Evolutionary conservation across 306 rosid genomes (phyloP), one percentile per base, ranked within the genome.

Genomic region (Trichosanthes cucumerina): DNA sequence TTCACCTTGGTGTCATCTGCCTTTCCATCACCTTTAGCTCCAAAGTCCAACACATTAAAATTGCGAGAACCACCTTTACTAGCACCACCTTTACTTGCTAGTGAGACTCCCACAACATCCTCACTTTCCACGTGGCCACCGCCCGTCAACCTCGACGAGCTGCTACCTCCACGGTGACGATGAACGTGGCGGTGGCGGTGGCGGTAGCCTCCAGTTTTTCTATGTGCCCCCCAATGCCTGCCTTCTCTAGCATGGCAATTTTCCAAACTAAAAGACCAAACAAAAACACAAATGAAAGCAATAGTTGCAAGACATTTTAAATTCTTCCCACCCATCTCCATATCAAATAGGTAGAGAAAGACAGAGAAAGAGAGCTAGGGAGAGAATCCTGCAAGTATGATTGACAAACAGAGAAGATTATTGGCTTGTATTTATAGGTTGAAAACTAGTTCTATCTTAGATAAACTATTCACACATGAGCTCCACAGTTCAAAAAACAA

Each of bases 1-100:
- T 11, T 76, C 68, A 95, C 99, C 99, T 89, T 88, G 2, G 99
- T 95, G 81, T 95, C 99, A 78, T 92, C 99, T 23, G 88, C 49
- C 57, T 62, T 78, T 31, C 97, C 99, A 76, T 95, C 89, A 11
- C 99, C 99, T 82, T 92, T 88, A 9, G 99, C 99, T 75, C 99
- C 99, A 84, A 89, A 95, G 85, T 91, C 82, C 41, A 89, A 82
- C 83, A 95, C 99, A 81, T 90, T 90, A 58, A 84, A 84, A 24
- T 82, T 80, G 64, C 81, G 76, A 16, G 90, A 79, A 75, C 84
- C 87, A 50, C 84, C 88, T 31, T 81, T 81, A 56, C 79, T 26
- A 57, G 34, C 82, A 63, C 82, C 86, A 43, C 83, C 88, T 58
- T 81, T 80, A 57, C 83, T 28, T 69, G 41, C 83, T 36, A 86